These are phyloP conservation scores for Coemansia sp. DNA, from an alignment of 192 early-diverging fungal species.

Conservation along the genomic window DNA sequence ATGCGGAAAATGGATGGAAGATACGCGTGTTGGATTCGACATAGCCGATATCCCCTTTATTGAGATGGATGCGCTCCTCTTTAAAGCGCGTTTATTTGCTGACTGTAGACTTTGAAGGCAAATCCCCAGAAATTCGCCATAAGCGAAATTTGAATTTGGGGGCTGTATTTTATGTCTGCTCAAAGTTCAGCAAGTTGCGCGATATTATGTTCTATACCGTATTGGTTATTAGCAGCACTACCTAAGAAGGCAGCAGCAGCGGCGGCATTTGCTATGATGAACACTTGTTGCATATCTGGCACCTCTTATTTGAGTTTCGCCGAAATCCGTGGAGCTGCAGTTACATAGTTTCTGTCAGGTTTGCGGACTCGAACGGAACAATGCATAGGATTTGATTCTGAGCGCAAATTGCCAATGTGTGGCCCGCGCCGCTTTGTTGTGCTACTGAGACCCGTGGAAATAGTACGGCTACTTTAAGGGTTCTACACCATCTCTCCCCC, in stretches of 20 bases:
- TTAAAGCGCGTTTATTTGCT: not conserved
- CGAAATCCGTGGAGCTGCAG: constrained; percentile 4
- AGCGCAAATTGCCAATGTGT: constrained; percentile 12
- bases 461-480: no score
- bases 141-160: not conserved
- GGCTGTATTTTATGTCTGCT: not conserved
- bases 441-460: not conserved
- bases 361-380: constrained; percentile 8
- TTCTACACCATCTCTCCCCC: no score
- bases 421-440: not conserved
- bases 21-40: constrained; percentile 6
- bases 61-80: constrained; percentile 6
- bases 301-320: constrained; percentile 62
- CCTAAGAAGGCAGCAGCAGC: not conserved
- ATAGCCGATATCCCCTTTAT: not conserved
- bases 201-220: not conserved
- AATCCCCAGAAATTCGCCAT: not conserved
- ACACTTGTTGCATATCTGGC: constrained; percentile 48
- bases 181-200: not conserved
- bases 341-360: constrained; percentile 12
- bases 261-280: constrained; percentile 51
- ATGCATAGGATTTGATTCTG: constrained; percentile 44
- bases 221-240: not conserved
- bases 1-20: not conserved
- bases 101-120: not conserved